phyloP scores from a whole-genome alignment of 495 filamentous ascomycete genomes.

The Penicillium coffeae region DNA sequence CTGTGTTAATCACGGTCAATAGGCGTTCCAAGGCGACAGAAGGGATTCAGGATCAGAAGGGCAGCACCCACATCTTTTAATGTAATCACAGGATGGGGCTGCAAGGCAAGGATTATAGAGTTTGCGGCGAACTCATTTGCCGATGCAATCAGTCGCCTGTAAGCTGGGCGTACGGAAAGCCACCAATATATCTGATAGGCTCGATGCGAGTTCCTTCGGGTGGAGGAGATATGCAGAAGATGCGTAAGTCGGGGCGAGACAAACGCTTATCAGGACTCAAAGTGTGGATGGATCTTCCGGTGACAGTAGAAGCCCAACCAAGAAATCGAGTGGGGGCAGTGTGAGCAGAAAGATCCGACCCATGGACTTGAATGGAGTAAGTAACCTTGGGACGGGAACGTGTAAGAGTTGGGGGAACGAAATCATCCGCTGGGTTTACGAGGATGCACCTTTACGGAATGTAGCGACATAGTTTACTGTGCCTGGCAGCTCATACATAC shows the following conservation, averaged over 20 bases:
- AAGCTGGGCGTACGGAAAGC: conserved; percentile 9
- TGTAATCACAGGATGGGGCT: conserved; percentile 5
- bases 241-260: not conserved
- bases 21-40: conserved; percentile 9
- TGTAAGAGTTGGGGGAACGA: not conserved
- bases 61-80: conserved; percentile 24
- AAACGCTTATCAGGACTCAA: conserved; percentile 15
- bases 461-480: not conserved
- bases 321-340: not conserved
- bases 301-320: conserved; percentile 17
- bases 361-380: conserved; percentile 7
- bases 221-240: not conserved
- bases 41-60: not conserved
- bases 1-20: conserved; percentile 18
- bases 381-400: conserved; percentile 8
- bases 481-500: too few relatives aligned
- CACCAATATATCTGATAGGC: conserved; percentile 13
- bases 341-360: conserved; percentile 3
- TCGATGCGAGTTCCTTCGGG: conserved; percentile 10
- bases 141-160: conserved; percentile 9
- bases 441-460: not conserved
- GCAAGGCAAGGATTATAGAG: conserved; percentile 8
- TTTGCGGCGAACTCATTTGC: conserved; percentile 18
- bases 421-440: too few relatives aligned
- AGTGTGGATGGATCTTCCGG: conserved; percentile 13